Evolutionary conservation across 2,329 filamentous ascomycete species (phyloP), one percentile per base, ranked within the genome.

Genomic region (Colletotrichum gloeosporioides): DNA sequence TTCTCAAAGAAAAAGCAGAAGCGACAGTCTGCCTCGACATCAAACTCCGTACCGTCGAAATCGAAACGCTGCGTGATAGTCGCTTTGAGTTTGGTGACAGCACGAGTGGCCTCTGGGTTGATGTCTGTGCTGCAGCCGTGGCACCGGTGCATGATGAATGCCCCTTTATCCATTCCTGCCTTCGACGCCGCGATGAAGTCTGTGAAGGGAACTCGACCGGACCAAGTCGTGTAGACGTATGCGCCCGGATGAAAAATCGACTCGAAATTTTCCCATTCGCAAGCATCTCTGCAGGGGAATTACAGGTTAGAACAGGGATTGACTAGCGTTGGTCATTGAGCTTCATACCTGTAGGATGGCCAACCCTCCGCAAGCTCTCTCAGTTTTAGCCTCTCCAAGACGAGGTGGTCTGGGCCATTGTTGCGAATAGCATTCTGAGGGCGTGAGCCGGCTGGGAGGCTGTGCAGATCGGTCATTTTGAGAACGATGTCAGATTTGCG

Each of bases 211-310:
- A 86, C 86, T 8, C 85, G 83, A 4, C 88, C 88, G 1, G 87
- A 87, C 88, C 88, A 90, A 13, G 88, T 88, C 0, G 88, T 90
- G 80, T 89, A 89, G 39, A 90, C 85, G 77, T 85, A 83, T 4
- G 88, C 88, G 44, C 83, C 83, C 0, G 85, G 84, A 77, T 89
- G 87, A 80, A 90, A 90, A 62, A 90, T 89, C 4, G 87, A 89
- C 15, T 81, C 80, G 27, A 89, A 84, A 79, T 90, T 90, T 64
- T 89, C 86, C 88, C 88, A 90, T 80, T 90, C 88, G 77, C 87
- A 89, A 9, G 87, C 83, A 77, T 89, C 87, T 13, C 87, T 86
- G 69, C 4, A 6, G 25, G 25, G 6, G 3, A 34, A 32, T 15
- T 9, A 25, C 18, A 29, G 13, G 13, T 29, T 29, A 57, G 12